Evolutionary conservation across 257 asterid species (phyloP).

Genomic region (Penstemon eatonii): DNA sequence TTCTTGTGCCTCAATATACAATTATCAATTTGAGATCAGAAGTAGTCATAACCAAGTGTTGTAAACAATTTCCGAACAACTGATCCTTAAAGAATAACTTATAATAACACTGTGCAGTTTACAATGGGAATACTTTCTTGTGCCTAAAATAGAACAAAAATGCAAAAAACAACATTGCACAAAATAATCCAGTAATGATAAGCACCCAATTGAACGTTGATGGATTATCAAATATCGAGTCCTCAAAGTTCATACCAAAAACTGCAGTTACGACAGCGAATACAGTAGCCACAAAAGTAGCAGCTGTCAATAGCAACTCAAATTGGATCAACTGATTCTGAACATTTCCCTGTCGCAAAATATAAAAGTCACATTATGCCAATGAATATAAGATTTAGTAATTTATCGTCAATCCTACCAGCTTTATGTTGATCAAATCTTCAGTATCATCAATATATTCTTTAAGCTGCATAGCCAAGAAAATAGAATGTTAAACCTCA

Average conservation of each 20-base stretch:
- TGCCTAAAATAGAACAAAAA: constrained; percentile 75
- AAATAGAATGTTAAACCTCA: constrained; percentile 16
- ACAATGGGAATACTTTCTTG: constrained; percentile 79
- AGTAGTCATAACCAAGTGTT: constrained; percentile 2
- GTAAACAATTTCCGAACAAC: constrained; percentile 8
- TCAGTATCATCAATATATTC: constrained; percentile 97
- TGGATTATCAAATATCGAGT: constrained; percentile 56
- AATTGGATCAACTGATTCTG: constrained; percentile 93
- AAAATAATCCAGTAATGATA: constrained; percentile 50
- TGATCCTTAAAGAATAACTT: constrained; percentile 17
- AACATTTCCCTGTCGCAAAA: constrained; percentile 76
- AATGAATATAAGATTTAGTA: background rate
- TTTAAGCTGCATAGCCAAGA: constrained; percentile 68
- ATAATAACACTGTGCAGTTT: constrained; percentile 19
- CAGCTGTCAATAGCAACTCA: constrained; percentile 96
- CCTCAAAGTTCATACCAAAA: constrained; percentile 87
- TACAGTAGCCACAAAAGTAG: constrained; percentile 80
- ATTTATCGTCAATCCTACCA: constrained; percentile 45
- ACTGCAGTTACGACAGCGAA: constrained; percentile 92
- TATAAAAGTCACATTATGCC: background rate
- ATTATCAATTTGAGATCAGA: too few relatives aligned
- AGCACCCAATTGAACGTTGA: constrained; percentile 80
- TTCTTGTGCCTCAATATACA: too few relatives aligned
- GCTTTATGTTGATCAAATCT: constrained; percentile 92
- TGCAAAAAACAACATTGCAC: constrained; percentile 54